Evolutionary conservation across 495 filamentous ascomycete genomes (phyloP).

Genomic region (Penicillium cataractarum): DNA sequence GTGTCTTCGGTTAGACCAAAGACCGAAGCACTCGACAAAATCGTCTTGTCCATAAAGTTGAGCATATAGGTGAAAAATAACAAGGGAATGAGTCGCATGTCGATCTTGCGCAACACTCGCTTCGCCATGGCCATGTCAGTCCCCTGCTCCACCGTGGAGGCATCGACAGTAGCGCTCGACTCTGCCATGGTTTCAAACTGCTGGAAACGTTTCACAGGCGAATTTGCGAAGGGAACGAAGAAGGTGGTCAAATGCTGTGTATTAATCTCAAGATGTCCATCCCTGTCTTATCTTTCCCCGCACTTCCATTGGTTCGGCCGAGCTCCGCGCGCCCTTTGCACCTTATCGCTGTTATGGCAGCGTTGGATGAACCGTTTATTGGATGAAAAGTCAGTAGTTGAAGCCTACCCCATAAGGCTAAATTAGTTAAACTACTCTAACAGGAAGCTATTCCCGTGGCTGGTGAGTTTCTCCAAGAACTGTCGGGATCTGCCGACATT

Average conservation of each 20-base stretch:
- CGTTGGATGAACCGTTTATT: not conserved
- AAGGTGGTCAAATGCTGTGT: not conserved
- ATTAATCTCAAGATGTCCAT: not conserved
- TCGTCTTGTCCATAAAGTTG: slow-evolving; percentile 59
- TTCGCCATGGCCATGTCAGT: slow-evolving; percentile 18
- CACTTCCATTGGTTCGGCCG: slow-evolving; percentile 18
- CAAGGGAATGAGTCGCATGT: slow-evolving; percentile 50
- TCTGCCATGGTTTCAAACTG: slow-evolving; percentile 8
- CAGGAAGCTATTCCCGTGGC: not conserved
- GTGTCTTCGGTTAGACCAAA: slow-evolving; percentile 53
- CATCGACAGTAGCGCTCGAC: slow-evolving; percentile 6
- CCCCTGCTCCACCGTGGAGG: slow-evolving; percentile 13
- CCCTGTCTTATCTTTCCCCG: slow-evolving; percentile 26
- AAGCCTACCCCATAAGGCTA: not conserved
- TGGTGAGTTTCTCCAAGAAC: not conserved
- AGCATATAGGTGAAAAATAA: slow-evolving; percentile 40
- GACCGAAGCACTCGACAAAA: slow-evolving; percentile 55
- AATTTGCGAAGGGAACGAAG: not conserved
- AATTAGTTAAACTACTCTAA: not conserved
- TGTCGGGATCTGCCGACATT: slow-evolving; percentile 2
- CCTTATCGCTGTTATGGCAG: slow-evolving; percentile 16
- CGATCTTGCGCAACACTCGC: slow-evolving; percentile 49
- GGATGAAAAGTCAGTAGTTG: not conserved
- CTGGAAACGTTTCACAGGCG: too few relatives aligned
- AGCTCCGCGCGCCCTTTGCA: slow-evolving; percentile 1